A percentile compares a stretch with the other conserved stretches of the same genome.
phyloP scores from a whole-genome alignment of 2,329 filamentous ascomycete genomes.

The Pestalotiopsis sp. region DNA sequence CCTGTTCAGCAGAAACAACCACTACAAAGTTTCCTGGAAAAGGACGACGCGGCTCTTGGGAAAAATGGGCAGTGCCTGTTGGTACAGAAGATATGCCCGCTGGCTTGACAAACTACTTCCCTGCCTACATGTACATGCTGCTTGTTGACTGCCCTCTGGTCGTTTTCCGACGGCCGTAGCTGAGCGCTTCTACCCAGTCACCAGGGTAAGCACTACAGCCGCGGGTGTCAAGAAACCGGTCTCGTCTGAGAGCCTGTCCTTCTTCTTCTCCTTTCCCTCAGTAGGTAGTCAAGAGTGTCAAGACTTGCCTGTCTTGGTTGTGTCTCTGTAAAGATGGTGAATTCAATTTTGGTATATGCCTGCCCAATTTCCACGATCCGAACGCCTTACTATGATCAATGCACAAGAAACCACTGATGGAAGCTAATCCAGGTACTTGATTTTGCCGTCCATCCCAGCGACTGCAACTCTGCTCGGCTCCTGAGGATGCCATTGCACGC shows the following conservation, averaged over 20 bases:
- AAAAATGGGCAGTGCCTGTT: no score
- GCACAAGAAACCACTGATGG: neutral
- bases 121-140: no score
- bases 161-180: no score
- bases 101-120: no score
- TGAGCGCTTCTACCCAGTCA: no score
- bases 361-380: neutral
- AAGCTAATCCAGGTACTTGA: constrained; percentile 87
- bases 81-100: no score
- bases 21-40: no score
- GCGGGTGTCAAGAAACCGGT: neutral
- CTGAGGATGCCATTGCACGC: constrained; percentile 94
- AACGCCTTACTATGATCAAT: constrained; percentile 3
- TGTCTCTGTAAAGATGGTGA: neutral
- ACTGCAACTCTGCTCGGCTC: constrained; percentile 94
- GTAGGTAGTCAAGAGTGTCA: neutral
- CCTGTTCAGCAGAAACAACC: no score
- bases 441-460: constrained; percentile 83
- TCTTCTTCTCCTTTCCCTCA: neutral
- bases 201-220: no score
- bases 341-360: constrained; percentile 8
- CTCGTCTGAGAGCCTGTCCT: neutral
- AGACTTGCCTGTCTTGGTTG: neutral
- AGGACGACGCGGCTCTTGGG: no score
- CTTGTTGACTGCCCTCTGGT: no score